Percentiles rank a stretch among this genome's conserved stretches.
Conservation (phyloP, 495 filamentous ascomycete species). For the Staphylotrichum tortipilum region DNA sequence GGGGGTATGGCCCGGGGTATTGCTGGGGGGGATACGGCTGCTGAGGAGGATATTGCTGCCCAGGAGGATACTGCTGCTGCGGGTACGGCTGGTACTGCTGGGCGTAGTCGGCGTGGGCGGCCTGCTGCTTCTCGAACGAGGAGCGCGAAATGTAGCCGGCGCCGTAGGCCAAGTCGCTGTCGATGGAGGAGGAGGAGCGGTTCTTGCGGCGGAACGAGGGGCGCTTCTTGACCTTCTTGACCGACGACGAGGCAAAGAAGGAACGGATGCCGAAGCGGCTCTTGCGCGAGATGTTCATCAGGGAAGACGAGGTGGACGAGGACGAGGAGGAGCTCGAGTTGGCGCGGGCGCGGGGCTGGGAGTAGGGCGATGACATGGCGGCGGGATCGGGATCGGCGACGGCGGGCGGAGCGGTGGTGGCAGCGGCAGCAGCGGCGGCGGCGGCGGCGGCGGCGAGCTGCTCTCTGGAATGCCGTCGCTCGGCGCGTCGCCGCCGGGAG, state of each 20-base stretch:
- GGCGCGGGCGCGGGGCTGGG: slow-evolving; percentile 26
- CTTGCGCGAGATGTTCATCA: slow-evolving; percentile 38
- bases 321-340: slow-evolving; percentile 31
- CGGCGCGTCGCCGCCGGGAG: slow-evolving; percentile 41
- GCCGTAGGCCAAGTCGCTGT: slow-evolving; percentile 48
- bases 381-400: slow-evolving; percentile 34
- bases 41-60: neutral
- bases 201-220: slow-evolving; percentile 38
- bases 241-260: slow-evolving; percentile 34
- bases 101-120: neutral
- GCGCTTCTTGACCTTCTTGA: slow-evolving; percentile 37
- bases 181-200: slow-evolving; percentile 39
- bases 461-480: slow-evolving; percentile 38
- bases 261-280: slow-evolving; percentile 32
- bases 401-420: slow-evolving; percentile 24
- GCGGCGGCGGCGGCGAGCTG: slow-evolving; percentile 33
- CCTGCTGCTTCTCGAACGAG: slow-evolving; percentile 19
- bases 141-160: slow-evolving; percentile 41
- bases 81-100: slow-evolving; percentile 7
- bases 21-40: slow-evolving; percentile 6
- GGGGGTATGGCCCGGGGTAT: neutral
- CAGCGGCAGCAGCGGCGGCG: slow-evolving; percentile 27
- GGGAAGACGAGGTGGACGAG: slow-evolving; percentile 39
- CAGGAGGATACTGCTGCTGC: slow-evolving; percentile 2
- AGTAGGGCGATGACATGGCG: no score